phyloP scores from a whole-genome alignment of 169 alveolate species.

The Hammondia hammondi region DNA sequence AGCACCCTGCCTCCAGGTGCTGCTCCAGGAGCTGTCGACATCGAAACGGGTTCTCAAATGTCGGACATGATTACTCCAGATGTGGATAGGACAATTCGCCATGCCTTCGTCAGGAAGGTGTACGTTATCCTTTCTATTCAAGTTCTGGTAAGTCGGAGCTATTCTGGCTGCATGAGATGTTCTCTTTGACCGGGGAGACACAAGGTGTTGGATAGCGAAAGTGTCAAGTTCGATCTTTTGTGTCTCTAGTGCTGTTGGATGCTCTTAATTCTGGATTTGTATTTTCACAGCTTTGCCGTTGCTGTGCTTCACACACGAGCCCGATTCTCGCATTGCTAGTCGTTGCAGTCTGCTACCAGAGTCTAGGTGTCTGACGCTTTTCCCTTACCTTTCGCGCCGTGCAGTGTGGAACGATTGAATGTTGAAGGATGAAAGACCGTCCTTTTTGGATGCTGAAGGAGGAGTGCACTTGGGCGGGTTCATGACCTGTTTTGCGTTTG shows the following conservation, averaged over 20 bases:
- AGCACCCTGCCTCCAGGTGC: not conserved
- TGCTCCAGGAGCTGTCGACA: not conserved
- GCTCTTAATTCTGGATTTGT: no score
- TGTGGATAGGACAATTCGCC: constrained; percentile 46
- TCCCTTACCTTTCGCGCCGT: no score
- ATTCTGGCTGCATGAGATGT: not conserved
- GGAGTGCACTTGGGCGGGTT: not conserved
- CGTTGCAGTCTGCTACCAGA: no score
- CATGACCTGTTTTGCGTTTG: not conserved
- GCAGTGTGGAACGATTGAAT: no score
- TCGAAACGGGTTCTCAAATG: not conserved
- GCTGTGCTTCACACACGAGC: no score
- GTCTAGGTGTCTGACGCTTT: no score
- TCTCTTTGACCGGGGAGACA: not conserved
- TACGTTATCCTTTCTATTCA: constrained; percentile 47
- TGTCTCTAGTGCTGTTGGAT: no score
- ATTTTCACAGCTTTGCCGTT: no score
- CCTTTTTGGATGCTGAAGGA: no score
- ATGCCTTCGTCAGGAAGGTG: constrained; percentile 71
- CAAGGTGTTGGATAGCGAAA: not conserved
- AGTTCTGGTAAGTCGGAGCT: constrained; percentile 15
- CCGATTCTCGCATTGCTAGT: no score
- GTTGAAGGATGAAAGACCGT: no score
- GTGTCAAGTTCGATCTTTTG: no score
- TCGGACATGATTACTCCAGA: constrained; percentile 43